Evolutionary conservation across 2,329 filamentous ascomycete species (phyloP).

Genomic region (Colletotrichum aenigma): DNA sequence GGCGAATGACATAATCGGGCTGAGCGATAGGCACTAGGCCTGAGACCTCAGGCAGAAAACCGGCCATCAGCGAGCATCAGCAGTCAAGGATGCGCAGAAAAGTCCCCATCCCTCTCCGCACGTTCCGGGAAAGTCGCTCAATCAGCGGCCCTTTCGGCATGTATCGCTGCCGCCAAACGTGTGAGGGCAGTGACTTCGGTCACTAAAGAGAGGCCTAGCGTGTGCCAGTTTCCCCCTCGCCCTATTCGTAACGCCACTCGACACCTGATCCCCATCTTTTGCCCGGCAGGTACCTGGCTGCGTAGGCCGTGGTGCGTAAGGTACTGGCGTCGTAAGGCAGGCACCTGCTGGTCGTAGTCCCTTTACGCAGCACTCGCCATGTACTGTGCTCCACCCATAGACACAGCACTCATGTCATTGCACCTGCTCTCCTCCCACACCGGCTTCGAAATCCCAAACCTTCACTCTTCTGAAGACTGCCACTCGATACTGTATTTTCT

Average conservation of each 20-base stretch:
- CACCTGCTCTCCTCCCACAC: conserved; percentile 1
- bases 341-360: not conserved
- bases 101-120: conserved; percentile 4
- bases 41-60: not conserved
- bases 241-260: conserved; percentile 6
- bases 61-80: not conserved
- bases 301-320: not conserved
- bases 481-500: not conserved
- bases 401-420: conserved; percentile 12
- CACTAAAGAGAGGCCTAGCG: not conserved
- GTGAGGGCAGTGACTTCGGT: not conserved
- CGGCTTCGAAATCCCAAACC: not conserved
- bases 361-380: not conserved
- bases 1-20: conserved; percentile 11
- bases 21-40: not conserved
- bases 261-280: conserved; percentile 3
- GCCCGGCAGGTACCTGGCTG: not conserved
- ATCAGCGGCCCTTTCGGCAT: not conserved
- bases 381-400: conserved; percentile 3
- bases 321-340: not conserved
- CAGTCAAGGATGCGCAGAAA: not conserved
- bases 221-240: not conserved
- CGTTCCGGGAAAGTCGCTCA: conserved; percentile 7
- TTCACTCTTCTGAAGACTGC: not conserved
- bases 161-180: not conserved